Base-by-base conservation (phyloP, 140 eudicot genomes). In the Oenanthe javanica region DNA sequence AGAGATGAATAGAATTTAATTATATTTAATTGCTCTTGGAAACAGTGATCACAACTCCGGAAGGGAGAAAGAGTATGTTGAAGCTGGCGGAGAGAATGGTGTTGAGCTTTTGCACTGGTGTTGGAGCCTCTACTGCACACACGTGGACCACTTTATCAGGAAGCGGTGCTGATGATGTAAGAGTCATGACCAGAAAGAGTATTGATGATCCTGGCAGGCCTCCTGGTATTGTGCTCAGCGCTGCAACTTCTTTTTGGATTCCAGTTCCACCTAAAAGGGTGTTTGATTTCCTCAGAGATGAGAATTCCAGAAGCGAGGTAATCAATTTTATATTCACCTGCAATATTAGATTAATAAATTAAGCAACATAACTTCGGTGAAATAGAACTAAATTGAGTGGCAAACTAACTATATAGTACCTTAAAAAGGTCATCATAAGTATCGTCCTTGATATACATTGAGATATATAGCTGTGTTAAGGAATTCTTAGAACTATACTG, bases 141-240 rank as follows among this genome's bases (percentile, higher is more conserved):
- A 92, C 97, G 6, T 95, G 99, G 99, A 95, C 99, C 0, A 88
- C 93, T 66, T 81, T 95, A 61, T 92, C 97, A 1, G 97, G 97
- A 25, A 90, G 96, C 50, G 99, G 99, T 1, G 89, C 88, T 27
- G 99, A 95, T 84, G 99, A 92, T 85, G 99, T 95, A 5, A 80
- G 99, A 45, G 96, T 95, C 4, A 95, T 95, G 99, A 90, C 93
- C 75, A 80, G 97, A 77, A 95, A 95, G 85, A 95, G 97, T 82
- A 80, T 87, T 84, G 97, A 95, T 83, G 99, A 95, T 78, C 96
- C 99, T 4, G 99, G 99, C n/a, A 95, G 97, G 84, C 97, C 99
- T 52, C 92, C 96, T 25, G 99, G 99, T 79, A 89, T 94, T 81
- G 95, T 94, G 79, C 88, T 94, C 48, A 92, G 99, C 49, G 99